These are phyloP conservation scores for Didymella keratinophila DNA, from an alignment of 2,329 filamentous ascomycete genomes.

Conservation along the genomic window DNA sequence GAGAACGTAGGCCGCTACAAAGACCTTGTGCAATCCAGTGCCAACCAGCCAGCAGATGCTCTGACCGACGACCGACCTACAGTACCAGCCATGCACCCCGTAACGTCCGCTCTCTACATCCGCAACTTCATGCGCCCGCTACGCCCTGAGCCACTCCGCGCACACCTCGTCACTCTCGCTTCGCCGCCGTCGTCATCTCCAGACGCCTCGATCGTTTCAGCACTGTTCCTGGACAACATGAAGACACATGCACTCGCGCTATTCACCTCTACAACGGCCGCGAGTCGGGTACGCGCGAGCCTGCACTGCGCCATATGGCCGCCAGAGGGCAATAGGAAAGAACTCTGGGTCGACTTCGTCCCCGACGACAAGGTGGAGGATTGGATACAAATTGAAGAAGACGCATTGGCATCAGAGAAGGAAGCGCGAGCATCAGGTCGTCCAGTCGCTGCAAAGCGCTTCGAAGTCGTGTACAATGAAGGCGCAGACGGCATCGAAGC, in stretches of 20 bases:
- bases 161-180: slow-evolving; percentile 75
- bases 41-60: slow-evolving; percentile 23
- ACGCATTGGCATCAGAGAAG: slow-evolving; percentile 41
- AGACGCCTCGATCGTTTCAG: slow-evolving; percentile 56
- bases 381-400: slow-evolving; percentile 69
- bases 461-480: slow-evolving; percentile 44
- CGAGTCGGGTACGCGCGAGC: slow-evolving; percentile 75
- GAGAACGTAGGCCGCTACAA: slow-evolving; percentile 48
- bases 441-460: slow-evolving; percentile 35
- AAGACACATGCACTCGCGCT: slow-evolving; percentile 86
- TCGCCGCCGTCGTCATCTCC: slow-evolving; percentile 61
- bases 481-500: slow-evolving; percentile 31
- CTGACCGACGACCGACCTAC: slow-evolving; percentile 43
- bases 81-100: slow-evolving; percentile 52
- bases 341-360: slow-evolving; percentile 88
- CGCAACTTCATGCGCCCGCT: slow-evolving; percentile 89
- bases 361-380: slow-evolving; percentile 74
- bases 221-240: slow-evolving; percentile 76
- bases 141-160: slow-evolving; percentile 70
- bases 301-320: slow-evolving; percentile 87
- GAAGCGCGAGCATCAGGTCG: slow-evolving; percentile 33
- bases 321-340: slow-evolving; percentile 82
- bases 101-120: slow-evolving; percentile 73
- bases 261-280: slow-evolving; percentile 73
- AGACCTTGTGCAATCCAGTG: slow-evolving; percentile 38